Conservation (phyloP, 345 rosid genomes). For the Salix caprea region DNA sequence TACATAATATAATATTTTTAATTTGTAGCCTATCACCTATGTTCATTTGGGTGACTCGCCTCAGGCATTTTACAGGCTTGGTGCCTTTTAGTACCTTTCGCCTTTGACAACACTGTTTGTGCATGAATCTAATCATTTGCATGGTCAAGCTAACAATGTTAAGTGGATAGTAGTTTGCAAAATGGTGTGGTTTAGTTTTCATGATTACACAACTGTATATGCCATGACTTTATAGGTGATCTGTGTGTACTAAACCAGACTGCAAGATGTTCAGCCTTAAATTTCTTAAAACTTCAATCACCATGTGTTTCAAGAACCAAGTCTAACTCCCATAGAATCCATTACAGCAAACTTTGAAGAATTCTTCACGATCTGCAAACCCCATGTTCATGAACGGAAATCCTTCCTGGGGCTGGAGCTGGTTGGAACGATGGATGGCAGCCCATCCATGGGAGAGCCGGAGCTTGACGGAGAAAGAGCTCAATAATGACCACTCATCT, state of each 20-base stretch:
- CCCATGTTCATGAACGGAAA: slow-evolving; percentile 80
- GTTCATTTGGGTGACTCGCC: too few relatives aligned
- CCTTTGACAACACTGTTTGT: not conserved
- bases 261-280: too few relatives aligned
- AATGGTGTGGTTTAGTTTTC: not conserved
- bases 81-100: too few relatives aligned
- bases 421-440: slow-evolving; percentile 98
- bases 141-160: too few relatives aligned
- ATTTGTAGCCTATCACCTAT: too few relatives aligned
- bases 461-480: slow-evolving; percentile 53
- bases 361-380: slow-evolving; percentile 47
- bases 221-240: too few relatives aligned
- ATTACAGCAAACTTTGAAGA: slow-evolving; percentile 80
- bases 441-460: slow-evolving; percentile 69
- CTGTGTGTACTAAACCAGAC: too few relatives aligned
- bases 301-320: not conserved
- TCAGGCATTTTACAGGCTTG: too few relatives aligned
- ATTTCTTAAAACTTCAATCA: not conserved
- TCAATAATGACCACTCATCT: slow-evolving; percentile 43
- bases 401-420: slow-evolving; percentile 98
- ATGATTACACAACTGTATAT: too few relatives aligned
- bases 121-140: too few relatives aligned
- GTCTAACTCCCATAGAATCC: slow-evolving; percentile 12
- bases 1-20: too few relatives aligned
- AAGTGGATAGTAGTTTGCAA: too few relatives aligned